These are phyloP conservation scores for Discostella stelligera DNA, from an alignment of 352 stramenopile species.

Conservation along the genomic window DNA sequence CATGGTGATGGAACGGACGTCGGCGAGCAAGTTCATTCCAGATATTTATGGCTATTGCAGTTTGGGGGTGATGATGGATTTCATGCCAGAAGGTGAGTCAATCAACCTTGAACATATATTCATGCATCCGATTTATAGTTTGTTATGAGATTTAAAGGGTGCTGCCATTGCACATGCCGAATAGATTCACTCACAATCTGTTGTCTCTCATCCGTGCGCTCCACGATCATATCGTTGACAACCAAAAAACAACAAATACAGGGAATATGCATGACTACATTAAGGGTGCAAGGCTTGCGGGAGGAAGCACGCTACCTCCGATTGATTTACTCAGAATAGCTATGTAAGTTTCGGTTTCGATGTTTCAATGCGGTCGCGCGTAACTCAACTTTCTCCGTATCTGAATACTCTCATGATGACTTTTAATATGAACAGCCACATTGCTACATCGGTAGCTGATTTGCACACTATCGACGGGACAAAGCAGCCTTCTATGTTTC, in stretches of 20 bases:
- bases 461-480: conserved; percentile 50
- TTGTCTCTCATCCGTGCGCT: background rate
- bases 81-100: conserved; percentile 42
- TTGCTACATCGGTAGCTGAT: conserved; percentile 48
- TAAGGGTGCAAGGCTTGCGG: conserved; percentile 39
- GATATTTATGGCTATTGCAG: conserved; percentile 49
- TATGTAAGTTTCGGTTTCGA: conserved; percentile 14
- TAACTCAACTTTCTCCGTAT: too few relatives aligned
- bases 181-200: background rate
- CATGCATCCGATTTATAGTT: background rate
- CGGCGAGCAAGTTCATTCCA: conserved; percentile 41
- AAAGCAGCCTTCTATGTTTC: conserved; percentile 31
- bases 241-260: background rate
- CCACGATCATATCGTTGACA: background rate
- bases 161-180: background rate
- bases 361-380: too few relatives aligned
- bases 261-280: conserved; percentile 59
- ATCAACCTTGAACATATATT: background rate
- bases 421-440: conserved; percentile 18
- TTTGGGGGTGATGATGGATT: conserved; percentile 52
- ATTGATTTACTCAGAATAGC: conserved; percentile 47
- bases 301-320: conserved; percentile 30
- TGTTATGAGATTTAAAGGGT: background rate
- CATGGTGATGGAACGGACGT: conserved; percentile 40
- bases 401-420: too few relatives aligned